Evolutionary conservation across 2,329 filamentous ascomycete species (phyloP).

Genomic region (Colletotrichum navitas): DNA sequence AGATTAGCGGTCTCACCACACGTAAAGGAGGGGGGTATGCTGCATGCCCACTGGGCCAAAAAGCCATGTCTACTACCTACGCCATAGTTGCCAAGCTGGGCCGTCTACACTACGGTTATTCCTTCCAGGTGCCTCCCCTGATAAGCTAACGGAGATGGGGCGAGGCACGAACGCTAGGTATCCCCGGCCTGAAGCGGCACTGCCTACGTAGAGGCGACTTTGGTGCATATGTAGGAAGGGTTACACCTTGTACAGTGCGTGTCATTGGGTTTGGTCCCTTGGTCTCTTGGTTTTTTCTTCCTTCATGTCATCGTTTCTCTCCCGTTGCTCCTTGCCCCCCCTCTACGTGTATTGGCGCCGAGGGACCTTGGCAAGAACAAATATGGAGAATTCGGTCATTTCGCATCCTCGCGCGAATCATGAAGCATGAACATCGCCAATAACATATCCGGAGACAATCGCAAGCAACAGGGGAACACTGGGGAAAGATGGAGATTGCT

Average conservation of each 20-base stretch:
- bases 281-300: conserved; percentile 8
- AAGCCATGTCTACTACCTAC: conserved; percentile 18
- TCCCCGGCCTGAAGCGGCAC: conserved; percentile 11
- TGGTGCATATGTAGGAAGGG: not conserved
- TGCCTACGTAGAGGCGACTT: not conserved
- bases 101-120: conserved; percentile 5
- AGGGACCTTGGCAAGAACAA: conserved; percentile 33
- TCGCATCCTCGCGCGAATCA: conserved; percentile 37
- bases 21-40: conserved; percentile 20
- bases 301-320: not conserved
- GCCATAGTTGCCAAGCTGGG: conserved; percentile 36
- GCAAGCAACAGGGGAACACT: conserved; percentile 25
- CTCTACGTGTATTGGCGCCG: conserved; percentile 20
- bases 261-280: conserved; percentile 23
- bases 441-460: conserved; percentile 10
- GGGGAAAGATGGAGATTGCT: conserved; percentile 33
- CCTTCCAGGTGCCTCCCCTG: conserved; percentile 34
- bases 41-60: conserved; percentile 12
- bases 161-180: conserved; percentile 36
- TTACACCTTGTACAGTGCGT: conserved; percentile 3
- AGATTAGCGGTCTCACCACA: conserved; percentile 29
- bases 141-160: conserved; percentile 28
- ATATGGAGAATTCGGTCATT: conserved; percentile 38
- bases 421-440: conserved; percentile 18
- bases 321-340: not conserved